These are phyloP conservation scores for Solanum virginianum DNA, from an alignment of 257 asterid species.

Conservation along the genomic window DNA sequence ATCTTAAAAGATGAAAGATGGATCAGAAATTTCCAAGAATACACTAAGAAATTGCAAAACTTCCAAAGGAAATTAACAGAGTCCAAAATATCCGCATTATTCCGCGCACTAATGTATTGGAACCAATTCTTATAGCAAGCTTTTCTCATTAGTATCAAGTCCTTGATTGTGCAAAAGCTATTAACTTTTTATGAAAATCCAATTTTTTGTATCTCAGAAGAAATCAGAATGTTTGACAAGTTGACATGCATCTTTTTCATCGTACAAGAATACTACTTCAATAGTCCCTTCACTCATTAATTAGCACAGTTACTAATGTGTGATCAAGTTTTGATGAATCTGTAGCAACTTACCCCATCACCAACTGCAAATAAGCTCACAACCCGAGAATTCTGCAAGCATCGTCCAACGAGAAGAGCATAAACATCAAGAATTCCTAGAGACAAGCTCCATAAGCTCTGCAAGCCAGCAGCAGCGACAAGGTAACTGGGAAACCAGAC, in stretches of 20 bases:
- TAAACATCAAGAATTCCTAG: slow-evolving; percentile 66
- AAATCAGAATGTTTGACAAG: background rate
- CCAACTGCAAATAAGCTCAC: slow-evolving; percentile 85
- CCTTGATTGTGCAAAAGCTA: background rate
- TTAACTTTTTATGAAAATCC: background rate
- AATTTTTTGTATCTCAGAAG: background rate
- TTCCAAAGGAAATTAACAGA: background rate
- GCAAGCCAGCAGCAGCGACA: slow-evolving; percentile 94
- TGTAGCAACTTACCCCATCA: slow-evolving; percentile 74
- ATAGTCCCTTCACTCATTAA: background rate
- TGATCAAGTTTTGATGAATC: background rate
- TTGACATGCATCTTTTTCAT: background rate
- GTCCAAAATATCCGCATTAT: background rate
- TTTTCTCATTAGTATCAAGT: background rate
- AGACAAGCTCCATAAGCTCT: slow-evolving; percentile 91
- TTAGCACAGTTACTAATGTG: background rate
- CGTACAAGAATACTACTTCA: background rate
- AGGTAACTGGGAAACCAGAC: slow-evolving; percentile 52
- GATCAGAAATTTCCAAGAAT: background rate
- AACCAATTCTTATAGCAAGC: background rate
- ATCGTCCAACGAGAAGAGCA: slow-evolving; percentile 87
- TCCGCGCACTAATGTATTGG: background rate
- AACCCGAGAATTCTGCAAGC: slow-evolving; percentile 60
- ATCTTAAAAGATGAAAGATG: background rate
- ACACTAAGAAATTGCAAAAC: background rate